Conservation (phyloP, 2,329 filamentous ascomycete species). For the Byssochlamys sp. region DNA sequence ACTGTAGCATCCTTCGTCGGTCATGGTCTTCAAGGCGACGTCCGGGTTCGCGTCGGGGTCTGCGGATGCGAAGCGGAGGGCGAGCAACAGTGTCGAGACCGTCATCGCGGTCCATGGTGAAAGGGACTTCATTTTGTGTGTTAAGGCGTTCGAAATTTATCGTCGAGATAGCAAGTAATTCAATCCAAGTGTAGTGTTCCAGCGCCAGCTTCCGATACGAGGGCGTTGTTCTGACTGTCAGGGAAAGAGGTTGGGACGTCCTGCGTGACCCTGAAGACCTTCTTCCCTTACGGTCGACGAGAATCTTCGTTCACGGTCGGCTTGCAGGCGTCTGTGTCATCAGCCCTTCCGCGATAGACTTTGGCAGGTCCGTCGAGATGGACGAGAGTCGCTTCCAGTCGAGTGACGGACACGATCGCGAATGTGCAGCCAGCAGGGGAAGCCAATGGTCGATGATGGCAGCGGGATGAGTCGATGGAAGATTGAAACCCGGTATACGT, state of each 20-base stretch:
- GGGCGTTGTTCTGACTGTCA: slow-evolving; percentile 5
- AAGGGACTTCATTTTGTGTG: slow-evolving; percentile 18
- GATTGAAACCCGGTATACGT: background rate
- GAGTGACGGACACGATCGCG: background rate
- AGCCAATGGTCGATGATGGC: background rate
- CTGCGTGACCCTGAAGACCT: slow-evolving; percentile 26
- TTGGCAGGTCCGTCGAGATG: background rate
- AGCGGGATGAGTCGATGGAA: background rate
- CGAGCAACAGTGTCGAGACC: slow-evolving; percentile 18
- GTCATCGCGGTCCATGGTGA: slow-evolving; percentile 16
- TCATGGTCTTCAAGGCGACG: slow-evolving; percentile 6
- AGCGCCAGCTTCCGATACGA: slow-evolving; percentile 14
- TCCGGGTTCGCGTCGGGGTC: slow-evolving; percentile 5
- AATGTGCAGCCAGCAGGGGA: background rate
- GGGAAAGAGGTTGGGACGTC: slow-evolving; percentile 25
- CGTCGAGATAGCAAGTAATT: background rate
- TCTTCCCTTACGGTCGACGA: background rate
- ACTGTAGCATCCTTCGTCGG: slow-evolving; percentile 44
- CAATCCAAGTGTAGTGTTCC: background rate
- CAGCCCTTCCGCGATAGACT: background rate
- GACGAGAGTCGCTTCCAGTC: background rate
- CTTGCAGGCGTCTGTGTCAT: background rate
- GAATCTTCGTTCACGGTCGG: background rate
- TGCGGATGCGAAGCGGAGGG: slow-evolving; percentile 11
- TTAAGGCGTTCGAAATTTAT: slow-evolving; percentile 2